These are phyloP conservation scores for Agapanthus africanus DNA, from an alignment of 106 monocot genomes.

Conservation along the genomic window DNA sequence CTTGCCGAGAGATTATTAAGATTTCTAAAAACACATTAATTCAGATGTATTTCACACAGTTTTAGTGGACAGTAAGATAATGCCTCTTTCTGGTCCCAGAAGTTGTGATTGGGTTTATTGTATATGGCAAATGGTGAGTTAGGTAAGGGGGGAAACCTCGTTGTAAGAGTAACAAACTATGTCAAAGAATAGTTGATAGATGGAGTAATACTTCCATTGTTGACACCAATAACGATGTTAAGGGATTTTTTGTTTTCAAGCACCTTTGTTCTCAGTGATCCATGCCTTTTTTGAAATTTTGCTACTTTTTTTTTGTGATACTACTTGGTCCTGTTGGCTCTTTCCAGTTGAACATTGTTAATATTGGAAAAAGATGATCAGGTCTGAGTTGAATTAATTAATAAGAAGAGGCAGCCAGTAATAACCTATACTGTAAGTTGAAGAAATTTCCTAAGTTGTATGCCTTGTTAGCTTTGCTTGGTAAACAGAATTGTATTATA, in stretches of 20 bases:
- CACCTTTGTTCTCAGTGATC: neutral
- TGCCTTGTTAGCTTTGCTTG: no score
- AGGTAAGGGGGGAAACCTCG: no score
- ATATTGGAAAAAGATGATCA: neutral
- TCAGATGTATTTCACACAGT: neutral
- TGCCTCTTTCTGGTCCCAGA: neutral
- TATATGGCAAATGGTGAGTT: neutral
- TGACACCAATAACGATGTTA: no score
- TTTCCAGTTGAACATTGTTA: neutral
- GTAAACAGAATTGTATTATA: neutral
- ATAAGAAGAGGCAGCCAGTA: neutral
- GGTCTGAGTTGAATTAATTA: neutral
- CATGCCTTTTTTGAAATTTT: neutral
- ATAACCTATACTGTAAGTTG: neutral
- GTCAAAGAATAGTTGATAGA: neutral
- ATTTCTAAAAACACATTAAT: neutral
- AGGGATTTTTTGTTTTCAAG: neutral
- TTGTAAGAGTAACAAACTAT: neutral
- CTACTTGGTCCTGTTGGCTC: neutral
- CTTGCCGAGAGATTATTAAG: neutral
- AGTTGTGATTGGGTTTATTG: neutral
- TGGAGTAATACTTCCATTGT: neutral
- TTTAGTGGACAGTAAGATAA: neutral
- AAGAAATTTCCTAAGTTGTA: neutral
- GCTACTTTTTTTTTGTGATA: neutral